Conservation (phyloP, 23 red algal species). For the Gracilaria caudata region DNA sequence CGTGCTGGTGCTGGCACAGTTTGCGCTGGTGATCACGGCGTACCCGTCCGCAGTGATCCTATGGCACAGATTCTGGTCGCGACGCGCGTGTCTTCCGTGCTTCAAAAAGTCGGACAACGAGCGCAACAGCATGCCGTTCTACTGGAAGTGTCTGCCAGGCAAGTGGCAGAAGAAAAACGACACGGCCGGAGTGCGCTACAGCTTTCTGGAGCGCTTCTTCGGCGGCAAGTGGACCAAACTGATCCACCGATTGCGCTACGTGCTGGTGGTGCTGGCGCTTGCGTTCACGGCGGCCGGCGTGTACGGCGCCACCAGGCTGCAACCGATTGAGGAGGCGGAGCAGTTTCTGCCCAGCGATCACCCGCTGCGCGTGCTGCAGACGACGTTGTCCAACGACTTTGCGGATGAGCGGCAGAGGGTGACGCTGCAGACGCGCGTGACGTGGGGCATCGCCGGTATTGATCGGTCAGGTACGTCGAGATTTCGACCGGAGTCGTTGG, state of each 20-base stretch:
- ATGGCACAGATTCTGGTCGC: conserved; percentile 57
- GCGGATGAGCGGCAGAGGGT: not conserved
- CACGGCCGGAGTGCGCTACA: conserved; percentile 12
- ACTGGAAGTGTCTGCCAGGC: conserved; percentile 15
- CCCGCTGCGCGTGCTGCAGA: conserved; percentile 26
- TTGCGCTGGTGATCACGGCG: conserved; percentile 58
- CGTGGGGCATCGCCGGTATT: conserved; percentile 71
- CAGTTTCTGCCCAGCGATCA: conserved; percentile 49
- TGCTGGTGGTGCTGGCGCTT: conserved; percentile 29
- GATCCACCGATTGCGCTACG: conserved; percentile 38
- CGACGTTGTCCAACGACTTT: conserved; percentile 27
- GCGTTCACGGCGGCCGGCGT: conserved; percentile 44
- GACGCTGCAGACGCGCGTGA: conserved; percentile 35
- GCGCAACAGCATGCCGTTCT: conserved; percentile 29
- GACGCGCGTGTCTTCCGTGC: not conserved
- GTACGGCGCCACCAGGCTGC: conserved; percentile 48
- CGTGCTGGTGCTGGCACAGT: conserved; percentile 68
- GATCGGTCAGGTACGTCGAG: conserved; percentile 65
- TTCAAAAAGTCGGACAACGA: not conserved
- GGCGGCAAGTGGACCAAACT: conserved; percentile 44
- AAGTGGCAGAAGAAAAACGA: conserved; percentile 16
- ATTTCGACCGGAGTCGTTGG: conserved; percentile 55
- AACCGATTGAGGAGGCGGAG: conserved; percentile 63
- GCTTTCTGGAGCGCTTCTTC: conserved; percentile 73
- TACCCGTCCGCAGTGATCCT: conserved; percentile 75